A percentile compares a stretch with the other conserved stretches of the same genome.
Evolutionary conservation across 768 basidiomycete genomes (phyloP).

Genomic region (Leccinum aurantiacum): DNA sequence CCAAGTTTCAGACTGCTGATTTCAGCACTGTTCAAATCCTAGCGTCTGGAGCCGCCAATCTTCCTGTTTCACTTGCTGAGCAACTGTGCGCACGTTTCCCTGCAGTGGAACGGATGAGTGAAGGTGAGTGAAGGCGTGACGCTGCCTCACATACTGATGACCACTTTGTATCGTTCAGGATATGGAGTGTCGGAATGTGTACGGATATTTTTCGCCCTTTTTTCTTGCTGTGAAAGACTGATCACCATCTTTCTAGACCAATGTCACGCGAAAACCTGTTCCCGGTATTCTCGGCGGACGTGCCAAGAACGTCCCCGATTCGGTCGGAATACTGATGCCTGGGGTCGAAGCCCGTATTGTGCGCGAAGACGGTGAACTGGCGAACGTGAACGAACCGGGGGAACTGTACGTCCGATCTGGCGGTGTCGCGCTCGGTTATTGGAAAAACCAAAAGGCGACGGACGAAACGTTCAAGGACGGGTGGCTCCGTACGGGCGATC

Average conservation of each 20-base stretch:
- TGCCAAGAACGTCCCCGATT: conserved; percentile 40
- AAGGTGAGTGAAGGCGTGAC: conserved; percentile 25
- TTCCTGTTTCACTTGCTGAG: conserved; percentile 53
- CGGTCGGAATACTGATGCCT: conserved; percentile 63
- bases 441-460: conserved; percentile 67
- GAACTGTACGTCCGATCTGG: conserved; percentile 60
- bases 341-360: conserved; percentile 63
- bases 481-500: conserved; percentile 75
- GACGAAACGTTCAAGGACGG: conserved; percentile 63
- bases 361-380: conserved; percentile 57
- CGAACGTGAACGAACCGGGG: conserved; percentile 56
- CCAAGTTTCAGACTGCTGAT: conserved; percentile 44
- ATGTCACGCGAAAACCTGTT: conserved; percentile 43
- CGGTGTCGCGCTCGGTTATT: conserved; percentile 67
- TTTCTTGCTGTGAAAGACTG: background rate
- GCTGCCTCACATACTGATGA: conserved; percentile 3
- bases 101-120: too few species aligned
- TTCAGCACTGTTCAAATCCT: conserved; percentile 48
- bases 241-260: conserved; percentile 39
- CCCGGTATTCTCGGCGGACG: conserved; percentile 48
- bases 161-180: conserved; percentile 35
- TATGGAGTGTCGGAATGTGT: conserved; percentile 75
- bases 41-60: conserved; percentile 62
- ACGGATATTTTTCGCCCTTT: conserved; percentile 25
- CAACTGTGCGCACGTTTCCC: too few species aligned